phyloP scores from a whole-genome alignment of 1,139 yeast species.

The Hemisphaericaspora subhashii region DNA sequence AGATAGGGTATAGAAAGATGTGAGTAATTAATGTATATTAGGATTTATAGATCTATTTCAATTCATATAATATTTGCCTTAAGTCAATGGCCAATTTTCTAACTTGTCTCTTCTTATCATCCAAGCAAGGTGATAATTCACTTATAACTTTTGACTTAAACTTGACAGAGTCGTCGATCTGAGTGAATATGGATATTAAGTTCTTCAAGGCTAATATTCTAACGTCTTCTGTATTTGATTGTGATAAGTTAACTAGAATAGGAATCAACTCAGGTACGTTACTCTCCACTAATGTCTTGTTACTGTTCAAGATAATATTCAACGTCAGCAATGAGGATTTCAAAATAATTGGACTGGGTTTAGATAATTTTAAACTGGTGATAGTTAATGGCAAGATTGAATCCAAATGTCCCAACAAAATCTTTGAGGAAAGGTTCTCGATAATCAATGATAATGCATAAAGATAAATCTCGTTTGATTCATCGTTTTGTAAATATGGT shows the following conservation, averaged over 20 bases:
- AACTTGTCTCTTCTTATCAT: constrained; percentile 72
- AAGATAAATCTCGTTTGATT: constrained; percentile 43
- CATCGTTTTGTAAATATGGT: constrained; percentile 45
- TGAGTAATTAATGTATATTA: constrained; percentile 6
- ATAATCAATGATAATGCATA: constrained; percentile 67
- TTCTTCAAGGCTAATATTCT: constrained; percentile 31
- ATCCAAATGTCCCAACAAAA: constrained; percentile 42
- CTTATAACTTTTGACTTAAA: constrained; percentile 46
- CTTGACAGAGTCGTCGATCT: constrained; percentile 8
- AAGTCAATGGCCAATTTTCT: constrained; percentile 77
- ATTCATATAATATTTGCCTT: constrained; percentile 71
- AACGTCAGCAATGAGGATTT: constrained; percentile 62
- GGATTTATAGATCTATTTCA: constrained; percentile 18
- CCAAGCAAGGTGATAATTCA: constrained; percentile 55
- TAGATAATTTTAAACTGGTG: constrained; percentile 54
- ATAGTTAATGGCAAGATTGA: constrained; percentile 69
- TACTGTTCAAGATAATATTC: constrained; percentile 52
- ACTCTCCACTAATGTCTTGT: constrained; percentile 46
- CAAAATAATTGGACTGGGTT: constrained; percentile 38
- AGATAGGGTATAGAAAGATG: constrained; percentile 6
- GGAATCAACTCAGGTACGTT: constrained; percentile 62
- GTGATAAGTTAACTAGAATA: constrained; percentile 43
- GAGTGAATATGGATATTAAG: constrained; percentile 12
- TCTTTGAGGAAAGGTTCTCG: constrained; percentile 44
- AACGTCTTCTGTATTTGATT: constrained; percentile 40